Percentiles rank a stretch among this genome's conserved stretches.
These are phyloP conservation scores for Pleurotus djamor DNA, from an alignment of 768 basidiomycete genomes.

Conservation along the genomic window DNA sequence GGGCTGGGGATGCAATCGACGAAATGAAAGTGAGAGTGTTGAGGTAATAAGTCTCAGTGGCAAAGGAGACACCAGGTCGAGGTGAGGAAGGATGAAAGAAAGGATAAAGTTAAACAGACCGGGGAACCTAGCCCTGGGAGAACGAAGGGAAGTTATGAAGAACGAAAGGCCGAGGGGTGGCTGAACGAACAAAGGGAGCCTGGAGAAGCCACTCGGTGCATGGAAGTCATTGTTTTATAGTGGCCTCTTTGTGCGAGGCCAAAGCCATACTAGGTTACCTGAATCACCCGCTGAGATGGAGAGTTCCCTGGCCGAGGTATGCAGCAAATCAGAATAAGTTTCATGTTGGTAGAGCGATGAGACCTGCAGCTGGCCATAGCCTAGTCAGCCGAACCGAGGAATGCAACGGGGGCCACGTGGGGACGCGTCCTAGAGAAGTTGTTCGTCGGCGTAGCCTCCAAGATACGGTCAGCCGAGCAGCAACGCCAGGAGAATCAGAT, in stretches of 20 bases:
- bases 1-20: not conserved
- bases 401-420: not conserved
- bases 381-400: not conserved
- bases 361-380: not conserved
- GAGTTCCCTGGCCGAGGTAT: not conserved
- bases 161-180: not conserved
- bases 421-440: not conserved
- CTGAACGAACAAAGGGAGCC: slow-evolving; percentile 3
- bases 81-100: not conserved
- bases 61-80: slow-evolving; percentile 24
- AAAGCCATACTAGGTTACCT: not conserved
- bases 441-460: no score
- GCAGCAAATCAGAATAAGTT: not conserved
- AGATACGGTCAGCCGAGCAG: no score
- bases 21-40: slow-evolving; percentile 13
- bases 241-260: not conserved
- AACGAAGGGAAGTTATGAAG: slow-evolving; percentile 1
- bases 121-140: slow-evolving; percentile 2
- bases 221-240: slow-evolving; percentile 5
- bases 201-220: not conserved
- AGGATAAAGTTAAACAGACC: slow-evolving; percentile 7
- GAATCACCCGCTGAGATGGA: not conserved
- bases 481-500: no score
- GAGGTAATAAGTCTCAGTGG: slow-evolving; percentile 7
- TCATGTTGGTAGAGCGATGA: not conserved